Percentiles rank a stretch among this genome's conserved stretches.
These are phyloP conservation scores for Waltergamsia citrina DNA, from an alignment of 2,329 filamentous ascomycete genomes.

Conservation along the genomic window DNA sequence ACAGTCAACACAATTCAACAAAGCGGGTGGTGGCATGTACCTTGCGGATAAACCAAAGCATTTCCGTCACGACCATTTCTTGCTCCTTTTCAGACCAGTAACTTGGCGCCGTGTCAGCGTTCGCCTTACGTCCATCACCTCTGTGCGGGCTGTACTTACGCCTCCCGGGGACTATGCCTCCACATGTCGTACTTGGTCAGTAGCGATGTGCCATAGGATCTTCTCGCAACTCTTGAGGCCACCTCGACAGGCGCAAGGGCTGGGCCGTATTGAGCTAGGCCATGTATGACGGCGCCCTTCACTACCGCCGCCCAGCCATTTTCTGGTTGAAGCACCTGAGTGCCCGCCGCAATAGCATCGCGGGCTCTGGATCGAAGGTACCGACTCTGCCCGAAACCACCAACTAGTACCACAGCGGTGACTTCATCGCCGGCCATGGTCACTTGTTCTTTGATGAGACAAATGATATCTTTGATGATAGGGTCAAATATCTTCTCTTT, in stretches of 20 bases:
- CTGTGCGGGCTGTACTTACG: slow-evolving; percentile 13
- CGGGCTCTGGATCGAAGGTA: slow-evolving; percentile 32
- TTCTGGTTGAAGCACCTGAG: slow-evolving; percentile 35
- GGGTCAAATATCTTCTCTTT: slow-evolving; percentile 43
- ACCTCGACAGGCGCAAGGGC: slow-evolving; percentile 17
- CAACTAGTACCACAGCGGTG: slow-evolving; percentile 34
- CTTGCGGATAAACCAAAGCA: slow-evolving; percentile 30
- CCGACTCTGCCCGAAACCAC: slow-evolving; percentile 35
- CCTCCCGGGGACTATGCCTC: slow-evolving; percentile 24
- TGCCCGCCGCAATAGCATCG: slow-evolving; percentile 19
- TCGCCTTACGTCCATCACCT: no score
- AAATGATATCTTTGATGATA: slow-evolving; percentile 31
- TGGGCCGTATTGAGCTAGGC: slow-evolving; percentile 20
- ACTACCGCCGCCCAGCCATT: slow-evolving; percentile 41
- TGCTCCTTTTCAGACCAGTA: slow-evolving; percentile 27
- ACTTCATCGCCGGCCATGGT: slow-evolving; percentile 22
- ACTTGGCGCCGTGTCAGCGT: slow-evolving; percentile 13
- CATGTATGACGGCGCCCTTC: slow-evolving; percentile 37
- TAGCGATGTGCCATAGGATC: slow-evolving; percentile 25
- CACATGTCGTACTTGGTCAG: slow-evolving; percentile 23
- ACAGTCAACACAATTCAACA: slow-evolving; percentile 1
- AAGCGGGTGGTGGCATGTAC: slow-evolving; percentile 9
- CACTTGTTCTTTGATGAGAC: slow-evolving; percentile 30
- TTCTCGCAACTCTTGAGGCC: slow-evolving; percentile 23
- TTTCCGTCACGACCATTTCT: slow-evolving; percentile 23